Conservation (phyloP, 805 yeast species). For the Kurtzmaniella cleridarum region DNA sequence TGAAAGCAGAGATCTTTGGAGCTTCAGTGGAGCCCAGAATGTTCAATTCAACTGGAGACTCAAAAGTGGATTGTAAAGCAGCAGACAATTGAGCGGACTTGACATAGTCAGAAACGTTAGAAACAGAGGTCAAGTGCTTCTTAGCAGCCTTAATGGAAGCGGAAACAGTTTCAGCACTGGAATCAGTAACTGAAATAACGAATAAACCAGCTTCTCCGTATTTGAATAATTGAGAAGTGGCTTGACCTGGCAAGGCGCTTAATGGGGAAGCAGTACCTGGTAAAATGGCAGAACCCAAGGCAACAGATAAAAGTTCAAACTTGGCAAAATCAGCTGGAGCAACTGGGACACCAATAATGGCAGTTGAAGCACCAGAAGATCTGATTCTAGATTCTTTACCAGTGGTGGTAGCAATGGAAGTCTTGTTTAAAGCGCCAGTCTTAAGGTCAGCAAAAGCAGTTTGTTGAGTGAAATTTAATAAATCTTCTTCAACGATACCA, state of each 20-base stretch:
- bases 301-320: constrained; percentile 66
- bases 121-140: constrained; percentile 28
- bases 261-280: constrained; percentile 51
- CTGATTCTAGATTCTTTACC: constrained; percentile 71
- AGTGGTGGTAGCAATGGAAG: constrained; percentile 34
- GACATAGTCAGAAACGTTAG: constrained; percentile 50
- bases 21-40: constrained; percentile 28
- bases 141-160: constrained; percentile 58
- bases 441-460: constrained; percentile 62
- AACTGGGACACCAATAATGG: constrained; percentile 79
- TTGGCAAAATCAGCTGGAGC: constrained; percentile 56
- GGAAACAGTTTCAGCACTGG: constrained; percentile 53
- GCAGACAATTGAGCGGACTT: constrained; percentile 37
- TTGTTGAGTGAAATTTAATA: constrained; percentile 60
- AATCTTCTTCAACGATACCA: constrained; percentile 70
- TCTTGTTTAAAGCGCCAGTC: constrained; percentile 45
- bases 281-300: constrained; percentile 54
- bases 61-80: constrained; percentile 37
- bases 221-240: constrained; percentile 46
- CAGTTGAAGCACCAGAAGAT: constrained; percentile 60
- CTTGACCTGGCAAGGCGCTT: constrained; percentile 42
- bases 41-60: constrained; percentile 23
- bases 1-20: constrained; percentile 54
- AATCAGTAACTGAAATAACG: constrained; percentile 59
- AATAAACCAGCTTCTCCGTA: constrained; percentile 82